Base-by-base conservation (phyloP, 257 asterid species). In the Ophiorrhiza pumila region DNA sequence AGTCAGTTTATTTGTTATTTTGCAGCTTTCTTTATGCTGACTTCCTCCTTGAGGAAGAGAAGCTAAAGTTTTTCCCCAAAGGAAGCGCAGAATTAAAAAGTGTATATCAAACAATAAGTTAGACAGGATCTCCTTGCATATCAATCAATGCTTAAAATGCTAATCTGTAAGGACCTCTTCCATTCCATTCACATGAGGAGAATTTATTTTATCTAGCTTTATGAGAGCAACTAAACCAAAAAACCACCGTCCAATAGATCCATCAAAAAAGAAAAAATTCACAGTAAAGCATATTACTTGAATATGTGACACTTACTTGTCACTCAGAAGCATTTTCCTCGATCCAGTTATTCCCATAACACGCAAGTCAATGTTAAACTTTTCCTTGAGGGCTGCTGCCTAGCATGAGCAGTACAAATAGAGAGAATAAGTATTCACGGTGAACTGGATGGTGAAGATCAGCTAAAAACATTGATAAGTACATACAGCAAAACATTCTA, bases 331-430 rank as follows among this genome's bases (percentile, higher is more conserved):
- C 99, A 95, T 95, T 55, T 82, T 76, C 74, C 68, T 81, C 61
- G 94, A 78, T 79, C 99, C 99, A 43, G 89, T 87, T 71, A 95
- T 85, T 46, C 99, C 99, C 96, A 88, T 86, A 68, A 92, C 98
- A 69, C 98, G 98, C 63, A 95, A 85, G 74, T 95, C 99, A 78
- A 95, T 95, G 86, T 95, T 92, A 41, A 87, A 92, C 82, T 92
- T 92, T 77, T 92, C 99, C 92, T 95, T 95, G 77, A 95, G 96
- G 72, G 79, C 84, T 35, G 98, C 91, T 68, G 97, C 96, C 98
- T 95, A 93, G 78, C 72, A 72, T 55, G 62, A 73, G 57, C 23
- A 70, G 45, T 20, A 47, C 68, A 63, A 15, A n/a, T 20, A 52
- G 8, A 35, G 47, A 66, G 43, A 72, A 53, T 22, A 1, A 53